Evolutionary conservation across 164 flowering plant species (phyloP).

Genomic region (Magnolia sinica): DNA sequence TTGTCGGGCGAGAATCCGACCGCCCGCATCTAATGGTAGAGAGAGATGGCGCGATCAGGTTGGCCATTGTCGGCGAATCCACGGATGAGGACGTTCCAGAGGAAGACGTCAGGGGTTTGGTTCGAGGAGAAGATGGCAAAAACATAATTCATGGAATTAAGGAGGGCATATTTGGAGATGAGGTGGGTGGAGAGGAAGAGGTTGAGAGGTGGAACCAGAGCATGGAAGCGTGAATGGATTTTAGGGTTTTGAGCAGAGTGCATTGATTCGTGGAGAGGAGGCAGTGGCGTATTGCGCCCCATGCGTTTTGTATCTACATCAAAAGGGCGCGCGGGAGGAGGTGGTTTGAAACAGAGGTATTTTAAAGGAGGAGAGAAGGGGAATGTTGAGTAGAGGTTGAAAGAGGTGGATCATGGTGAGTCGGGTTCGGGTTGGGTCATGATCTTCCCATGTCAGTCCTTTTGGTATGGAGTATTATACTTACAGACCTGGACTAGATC

Average conservation of each 20-base stretch:
- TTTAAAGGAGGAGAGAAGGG: too few relatives aligned
- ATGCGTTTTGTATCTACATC: neutral
- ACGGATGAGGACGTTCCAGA: slow-evolving; percentile 32
- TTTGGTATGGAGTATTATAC: too few relatives aligned
- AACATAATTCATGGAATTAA: slow-evolving; percentile 25
- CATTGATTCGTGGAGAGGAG: slow-evolving; percentile 15
- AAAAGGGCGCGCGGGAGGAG: neutral
- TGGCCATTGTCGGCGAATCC: slow-evolving; percentile 18
- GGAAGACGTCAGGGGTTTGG: slow-evolving; percentile 25
- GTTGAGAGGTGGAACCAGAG: slow-evolving; percentile 23
- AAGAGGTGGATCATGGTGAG: too few relatives aligned
- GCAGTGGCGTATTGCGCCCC: neutral
- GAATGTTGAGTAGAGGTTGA: too few relatives aligned
- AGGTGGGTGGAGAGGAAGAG: slow-evolving; percentile 35
- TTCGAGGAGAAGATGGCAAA: slow-evolving; percentile 24
- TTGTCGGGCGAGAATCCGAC: slow-evolving; percentile 22
- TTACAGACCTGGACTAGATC: too few relatives aligned
- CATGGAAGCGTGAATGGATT: slow-evolving; percentile 28
- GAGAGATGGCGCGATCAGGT: slow-evolving; percentile 1
- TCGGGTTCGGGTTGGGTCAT: too few relatives aligned
- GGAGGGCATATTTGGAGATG: slow-evolving; percentile 28
- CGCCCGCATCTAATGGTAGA: slow-evolving; percentile 24
- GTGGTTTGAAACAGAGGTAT: too few relatives aligned
- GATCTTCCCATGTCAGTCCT: too few relatives aligned
- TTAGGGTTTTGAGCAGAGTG: slow-evolving; percentile 14